Percentiles rank a stretch among this genome's conserved stretches.
phyloP scores from a whole-genome alignment of 768 basidiomycete genomes.

The Trametes villosa region DNA sequence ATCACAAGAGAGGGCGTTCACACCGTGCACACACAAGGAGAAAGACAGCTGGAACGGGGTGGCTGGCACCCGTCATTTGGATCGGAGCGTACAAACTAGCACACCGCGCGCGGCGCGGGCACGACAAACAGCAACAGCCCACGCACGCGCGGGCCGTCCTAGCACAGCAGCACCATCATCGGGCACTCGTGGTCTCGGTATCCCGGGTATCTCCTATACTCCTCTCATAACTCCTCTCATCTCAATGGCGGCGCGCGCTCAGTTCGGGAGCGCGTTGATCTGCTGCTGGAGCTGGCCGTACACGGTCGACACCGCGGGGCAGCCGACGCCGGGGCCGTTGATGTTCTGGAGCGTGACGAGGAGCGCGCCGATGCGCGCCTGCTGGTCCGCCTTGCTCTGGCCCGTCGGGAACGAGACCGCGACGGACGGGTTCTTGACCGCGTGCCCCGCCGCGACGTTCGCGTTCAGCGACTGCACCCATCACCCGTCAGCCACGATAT shows the following conservation, averaged over 20 bases:
- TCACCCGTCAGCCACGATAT: neutral
- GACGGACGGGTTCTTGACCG: constrained; percentile 64
- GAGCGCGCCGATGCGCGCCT: constrained; percentile 54
- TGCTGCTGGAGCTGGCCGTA: constrained; percentile 37
- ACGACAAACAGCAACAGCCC: neutral
- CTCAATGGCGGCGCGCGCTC: neutral
- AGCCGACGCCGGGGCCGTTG: constrained; percentile 66
- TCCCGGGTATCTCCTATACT: neutral
- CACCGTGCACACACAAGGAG: too few relatives aligned
- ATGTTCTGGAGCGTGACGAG: constrained; percentile 76
- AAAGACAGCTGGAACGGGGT: constrained; percentile 25
- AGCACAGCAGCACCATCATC: neutral
- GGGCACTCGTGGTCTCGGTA: too few relatives aligned
- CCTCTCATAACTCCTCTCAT: neutral
- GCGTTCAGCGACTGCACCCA: constrained; percentile 30
- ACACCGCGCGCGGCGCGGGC: constrained; percentile 6
- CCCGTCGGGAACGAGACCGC: constrained; percentile 49
- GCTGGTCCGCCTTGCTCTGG: constrained; percentile 42
- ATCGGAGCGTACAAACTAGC: constrained; percentile 17
- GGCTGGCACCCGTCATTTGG: constrained; percentile 25
- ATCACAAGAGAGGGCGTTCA: too few relatives aligned
- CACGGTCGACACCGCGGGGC: constrained; percentile 67
- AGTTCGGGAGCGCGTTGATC: constrained; percentile 29
- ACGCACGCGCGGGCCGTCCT: neutral
- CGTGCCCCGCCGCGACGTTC: constrained; percentile 66